Conservation (phyloP, 139 green algal species). For the Diplosphaera chodatii region DNA sequence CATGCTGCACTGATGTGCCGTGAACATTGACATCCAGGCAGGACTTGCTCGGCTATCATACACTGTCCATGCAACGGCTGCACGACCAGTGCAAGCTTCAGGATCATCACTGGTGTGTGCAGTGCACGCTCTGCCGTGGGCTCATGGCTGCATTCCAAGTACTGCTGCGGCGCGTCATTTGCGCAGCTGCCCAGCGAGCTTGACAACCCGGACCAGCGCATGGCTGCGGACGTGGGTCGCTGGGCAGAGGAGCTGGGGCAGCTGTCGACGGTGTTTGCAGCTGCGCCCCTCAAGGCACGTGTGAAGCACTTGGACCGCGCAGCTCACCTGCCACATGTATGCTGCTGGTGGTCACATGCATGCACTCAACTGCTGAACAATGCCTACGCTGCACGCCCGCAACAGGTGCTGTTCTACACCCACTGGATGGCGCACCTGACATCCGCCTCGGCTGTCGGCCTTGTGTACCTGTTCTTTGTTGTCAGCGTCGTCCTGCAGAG, state of each 20-base stretch:
- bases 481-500: constrained; percentile 28
- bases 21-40: too few species aligned
- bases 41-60: too few species aligned
- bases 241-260: neutral
- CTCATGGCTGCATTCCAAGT: constrained; percentile 17
- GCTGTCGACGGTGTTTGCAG: neutral
- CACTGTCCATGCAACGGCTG: too few species aligned
- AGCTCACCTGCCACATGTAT: too few species aligned
- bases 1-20: too few species aligned
- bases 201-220: constrained; percentile 83
- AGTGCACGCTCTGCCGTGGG: too few species aligned
- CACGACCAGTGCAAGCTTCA: too few species aligned
- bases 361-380: too few species aligned
- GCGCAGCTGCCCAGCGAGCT: constrained; percentile 23
- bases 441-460: constrained; percentile 29
- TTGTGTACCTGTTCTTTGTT: constrained; percentile 48
- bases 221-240: constrained; percentile 46
- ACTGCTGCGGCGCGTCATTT: constrained; percentile 25
- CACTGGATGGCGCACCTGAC: constrained; percentile 7
- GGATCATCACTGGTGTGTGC: neutral
- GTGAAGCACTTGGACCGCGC: too few species aligned
- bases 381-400: too few species aligned
- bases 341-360: too few species aligned
- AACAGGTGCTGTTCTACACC: neutral
- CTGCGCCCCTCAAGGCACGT: constrained; percentile 17